A percentile compares a stretch with the other conserved stretches of the same genome.
phyloP scores from a whole-genome alignment of 1,284 basidiomycete species.

The Ustilago bromivora region DNA sequence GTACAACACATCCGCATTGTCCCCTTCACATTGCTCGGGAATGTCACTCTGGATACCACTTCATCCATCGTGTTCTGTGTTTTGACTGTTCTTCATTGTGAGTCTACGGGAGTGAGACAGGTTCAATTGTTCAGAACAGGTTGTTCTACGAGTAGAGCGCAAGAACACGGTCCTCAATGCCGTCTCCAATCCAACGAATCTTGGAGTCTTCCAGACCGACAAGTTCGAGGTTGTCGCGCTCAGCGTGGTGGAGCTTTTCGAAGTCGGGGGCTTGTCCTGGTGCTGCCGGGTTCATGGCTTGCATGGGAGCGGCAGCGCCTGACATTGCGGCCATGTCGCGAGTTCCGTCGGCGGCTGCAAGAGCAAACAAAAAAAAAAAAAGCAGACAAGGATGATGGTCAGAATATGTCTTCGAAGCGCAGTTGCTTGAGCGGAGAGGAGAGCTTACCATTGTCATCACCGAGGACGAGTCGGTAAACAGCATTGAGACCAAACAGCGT shows the following conservation, averaged over 20 bases:
- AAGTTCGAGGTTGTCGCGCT: slow-evolving; percentile 92
- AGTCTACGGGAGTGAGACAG: neutral
- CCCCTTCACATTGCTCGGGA: neutral
- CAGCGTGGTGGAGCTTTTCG: slow-evolving; percentile 88
- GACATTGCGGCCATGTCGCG: slow-evolving; percentile 67
- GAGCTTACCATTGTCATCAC: slow-evolving; percentile 85
- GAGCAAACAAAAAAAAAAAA: neutral
- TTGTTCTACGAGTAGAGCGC: slow-evolving; percentile 49
- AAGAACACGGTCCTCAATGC: slow-evolving; percentile 66
- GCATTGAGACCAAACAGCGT: slow-evolving; percentile 98
- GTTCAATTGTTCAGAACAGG: neutral
- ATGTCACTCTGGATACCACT: slow-evolving; percentile 25
- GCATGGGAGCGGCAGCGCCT: slow-evolving; percentile 52
- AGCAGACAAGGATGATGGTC: neutral
- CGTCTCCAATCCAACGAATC: slow-evolving; percentile 64
- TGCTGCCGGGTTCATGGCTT: slow-evolving; percentile 41
- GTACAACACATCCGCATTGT: neutral
- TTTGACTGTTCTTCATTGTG: neutral
- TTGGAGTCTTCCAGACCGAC: slow-evolving; percentile 73
- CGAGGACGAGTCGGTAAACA: slow-evolving; percentile 90
- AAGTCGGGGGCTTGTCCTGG: slow-evolving; percentile 77
- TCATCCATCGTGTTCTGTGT: neutral
- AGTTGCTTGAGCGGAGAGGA: neutral
- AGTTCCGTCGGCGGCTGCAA: slow-evolving; percentile 68
- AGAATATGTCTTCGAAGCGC: neutral